These are phyloP conservation scores for Erythrophleum ivorense DNA, from an alignment of 331 rosid species.

Conservation along the genomic window DNA sequence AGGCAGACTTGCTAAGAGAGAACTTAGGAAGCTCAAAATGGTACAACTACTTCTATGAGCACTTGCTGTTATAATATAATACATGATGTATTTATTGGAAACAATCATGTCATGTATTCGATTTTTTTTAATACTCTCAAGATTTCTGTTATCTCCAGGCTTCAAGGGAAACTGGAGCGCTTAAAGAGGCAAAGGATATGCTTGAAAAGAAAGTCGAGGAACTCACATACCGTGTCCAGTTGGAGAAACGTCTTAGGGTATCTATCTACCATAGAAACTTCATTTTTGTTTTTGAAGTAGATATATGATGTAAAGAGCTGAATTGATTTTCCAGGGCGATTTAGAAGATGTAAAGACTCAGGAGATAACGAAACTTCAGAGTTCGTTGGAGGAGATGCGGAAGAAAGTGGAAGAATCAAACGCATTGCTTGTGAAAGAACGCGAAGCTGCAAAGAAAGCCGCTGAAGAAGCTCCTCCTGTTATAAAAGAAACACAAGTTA, in stretches of 20 bases:
- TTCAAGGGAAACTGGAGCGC: constrained; percentile 86
- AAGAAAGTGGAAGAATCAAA: constrained; percentile 65
- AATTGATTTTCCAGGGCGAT: constrained; percentile 64
- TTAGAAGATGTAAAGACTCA: constrained; percentile 77
- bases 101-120: too few species aligned
- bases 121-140: too few species aligned
- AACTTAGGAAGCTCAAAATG: constrained; percentile 93
- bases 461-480: constrained; percentile 77
- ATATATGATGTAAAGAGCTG: constrained; percentile 33
- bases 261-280: too few species aligned
- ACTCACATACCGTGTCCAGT: constrained; percentile 80
- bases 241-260: constrained; percentile 84
- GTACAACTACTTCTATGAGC: too few species aligned
- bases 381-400: constrained; percentile 66
- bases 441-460: constrained; percentile 63
- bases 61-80: too few species aligned
- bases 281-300: constrained; percentile 32
- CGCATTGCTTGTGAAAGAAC: constrained; percentile 62
- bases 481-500: constrained; percentile 69
- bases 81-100: too few species aligned
- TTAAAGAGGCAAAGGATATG: constrained; percentile 79
- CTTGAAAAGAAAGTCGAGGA: constrained; percentile 81
- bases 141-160: constrained; percentile 50
- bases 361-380: constrained; percentile 75
- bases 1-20: constrained; percentile 65